Evolutionary conservation across 805 yeast species (phyloP), one percentile per base, ranked within the genome.

Genomic region (Kuraishia ogatae): DNA sequence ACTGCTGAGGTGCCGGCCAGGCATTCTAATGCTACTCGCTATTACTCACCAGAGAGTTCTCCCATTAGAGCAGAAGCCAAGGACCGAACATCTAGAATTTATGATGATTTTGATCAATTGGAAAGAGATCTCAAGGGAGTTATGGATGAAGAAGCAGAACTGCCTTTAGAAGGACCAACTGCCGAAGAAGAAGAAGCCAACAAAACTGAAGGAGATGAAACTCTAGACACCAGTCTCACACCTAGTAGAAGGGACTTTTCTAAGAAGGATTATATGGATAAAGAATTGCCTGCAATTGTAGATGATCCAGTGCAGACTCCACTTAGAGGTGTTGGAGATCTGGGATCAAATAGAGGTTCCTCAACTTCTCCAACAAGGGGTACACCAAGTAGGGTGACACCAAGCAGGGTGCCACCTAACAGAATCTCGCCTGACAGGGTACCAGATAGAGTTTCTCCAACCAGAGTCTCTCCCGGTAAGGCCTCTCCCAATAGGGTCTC

Each of bases 91-190:
- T 62, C 70, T 21, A 64, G 60, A 43, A 54, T 68, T 20, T 15
- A 39, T n/a, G 46, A 28, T 43, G 53, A 52, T 19, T 19, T 52
- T 46, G 70, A 65, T 50, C 57, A 63, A 46, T 53, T 68, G 17
- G 70, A 68, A 53, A 56, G 59, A 2, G 62, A 66, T 48, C 52
- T 68, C 24, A 58, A 58, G 60, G 64, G 60, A 22, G 59, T 66
- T 15, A 50, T 68, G 56, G 54, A 17, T 7, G 51, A 13, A 17
- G 21, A 28, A 19, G 24, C 43, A 11, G 46, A 50, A 15, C 43
- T 8, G 17, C n/a, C 43, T n/a, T n/a, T n/a, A 15, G 43, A 35
- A 17, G 17, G 17, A 10, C 5, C 29, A 10, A 26, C 8, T 26
- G 43, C 13, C 43, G 43, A 15, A 11, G 43, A 10, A 35, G 43